A percentile compares a stretch with the other conserved stretches of the same genome.
phyloP scores from a whole-genome alignment of 768 basidiomycete genomes.

The Postia placenta region DNA sequence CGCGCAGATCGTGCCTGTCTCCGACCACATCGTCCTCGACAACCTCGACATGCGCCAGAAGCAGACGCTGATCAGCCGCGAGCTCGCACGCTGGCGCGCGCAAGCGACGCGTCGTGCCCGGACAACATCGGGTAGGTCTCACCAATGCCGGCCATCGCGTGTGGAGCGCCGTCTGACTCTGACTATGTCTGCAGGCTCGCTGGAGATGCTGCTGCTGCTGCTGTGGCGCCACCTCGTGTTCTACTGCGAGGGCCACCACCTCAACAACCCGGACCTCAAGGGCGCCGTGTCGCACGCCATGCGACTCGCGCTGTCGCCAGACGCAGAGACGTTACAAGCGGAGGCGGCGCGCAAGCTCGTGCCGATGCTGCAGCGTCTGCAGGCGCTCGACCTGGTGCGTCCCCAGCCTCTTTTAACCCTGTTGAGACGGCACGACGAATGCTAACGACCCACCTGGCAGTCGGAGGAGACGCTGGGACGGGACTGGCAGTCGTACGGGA shows the following conservation, averaged over 20 bases:
- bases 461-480: constrained; percentile 35
- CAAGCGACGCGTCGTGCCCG: constrained; percentile 42
- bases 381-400: constrained; percentile 44
- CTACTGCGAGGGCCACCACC: constrained; percentile 42
- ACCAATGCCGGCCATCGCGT: neutral
- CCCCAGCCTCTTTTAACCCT: constrained; percentile 6
- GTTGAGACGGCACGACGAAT: neutral
- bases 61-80: constrained; percentile 56
- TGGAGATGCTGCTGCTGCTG: constrained; percentile 76
- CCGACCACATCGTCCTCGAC: constrained; percentile 51
- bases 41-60: constrained; percentile 67
- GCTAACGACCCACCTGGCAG: no score
- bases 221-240: constrained; percentile 76
- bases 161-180: neutral
- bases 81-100: constrained; percentile 42
- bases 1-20: constrained; percentile 40
- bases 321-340: constrained; percentile 50
- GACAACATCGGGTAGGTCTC: constrained; percentile 47
- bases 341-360: constrained; percentile 52
- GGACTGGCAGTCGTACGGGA: constrained; percentile 59
- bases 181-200: constrained; percentile 40
- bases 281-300: constrained; percentile 39
- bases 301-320: constrained; percentile 51
- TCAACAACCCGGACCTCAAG: constrained; percentile 35
- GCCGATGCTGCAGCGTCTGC: constrained; percentile 49